These are phyloP conservation scores for Hordeum vulgare DNA, from an alignment of 176 grass and related monocot genomes.

Conservation along the genomic window MorexV3_pseudomolecules_assembly NC_058521.1:119096876-119097375, in stretches of 20 bases:
- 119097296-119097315: constrained; percentile 85
- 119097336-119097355: constrained; percentile 29
- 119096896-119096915: neutral
- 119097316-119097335: constrained; percentile 46
- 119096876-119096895: neutral
- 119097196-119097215: neutral
- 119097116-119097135: constrained; percentile 94
- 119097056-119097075: neutral
- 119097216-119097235: neutral
- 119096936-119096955: constrained; percentile 68
- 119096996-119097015: constrained; percentile 35
- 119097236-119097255: neutral
- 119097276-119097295: neutral
- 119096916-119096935: constrained; percentile 55
- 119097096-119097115: constrained; percentile 72
- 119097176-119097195: neutral
- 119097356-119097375: constrained; percentile 39
- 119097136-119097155: constrained; percentile 75
- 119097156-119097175: neutral
- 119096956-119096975: constrained; percentile 85
- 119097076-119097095: constrained; percentile 11
- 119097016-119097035: constrained; percentile 9
- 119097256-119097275: neutral
- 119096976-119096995: constrained; percentile 77
- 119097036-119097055: neutral